Evolutionary conservation across 2,329 filamentous ascomycete species (phyloP).

Genomic region (Colletotrichum sp.): DNA sequence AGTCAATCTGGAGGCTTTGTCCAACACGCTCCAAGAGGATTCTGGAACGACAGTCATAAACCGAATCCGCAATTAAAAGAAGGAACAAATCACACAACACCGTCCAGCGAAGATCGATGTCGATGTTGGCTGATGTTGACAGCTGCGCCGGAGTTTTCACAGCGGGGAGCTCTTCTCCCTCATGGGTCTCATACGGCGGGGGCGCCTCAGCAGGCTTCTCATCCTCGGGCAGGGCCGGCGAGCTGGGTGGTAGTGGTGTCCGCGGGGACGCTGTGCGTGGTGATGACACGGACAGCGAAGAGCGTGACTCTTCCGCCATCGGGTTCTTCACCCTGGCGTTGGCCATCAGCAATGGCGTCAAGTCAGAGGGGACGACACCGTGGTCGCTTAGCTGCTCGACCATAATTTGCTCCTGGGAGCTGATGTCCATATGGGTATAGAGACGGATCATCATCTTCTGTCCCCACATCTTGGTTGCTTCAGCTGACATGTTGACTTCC

Average conservation of each 20-base stretch:
- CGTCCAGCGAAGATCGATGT: conserved; percentile 97
- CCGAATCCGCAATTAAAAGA: conserved; percentile 92
- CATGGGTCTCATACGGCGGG: conserved; percentile 67
- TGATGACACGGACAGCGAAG: conserved; percentile 1
- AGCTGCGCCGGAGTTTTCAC: conserved; percentile 85
- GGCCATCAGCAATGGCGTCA: conserved; percentile 86
- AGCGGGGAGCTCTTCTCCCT: conserved; percentile 75
- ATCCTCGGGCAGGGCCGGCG: conserved; percentile 33
- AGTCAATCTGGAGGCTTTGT: conserved; percentile 78
- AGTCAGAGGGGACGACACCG: conserved; percentile 82
- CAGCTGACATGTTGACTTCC: conserved; percentile 69
- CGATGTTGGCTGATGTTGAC: conserved; percentile 81
- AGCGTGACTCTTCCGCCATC: conserved; percentile 61
- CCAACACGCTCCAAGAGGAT: conserved; percentile 84
- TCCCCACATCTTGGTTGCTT: conserved; percentile 92
- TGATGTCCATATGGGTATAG: conserved; percentile 97
- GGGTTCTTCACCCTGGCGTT: conserved; percentile 95
- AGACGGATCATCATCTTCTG: conserved; percentile 98
- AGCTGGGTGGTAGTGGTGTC: conserved; percentile 22
- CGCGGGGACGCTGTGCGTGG: not conserved
- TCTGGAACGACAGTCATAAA: conserved; percentile 89
- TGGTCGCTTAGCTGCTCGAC: conserved; percentile 96
- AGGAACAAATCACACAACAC: conserved; percentile 95
- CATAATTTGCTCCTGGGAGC: conserved; percentile 91
- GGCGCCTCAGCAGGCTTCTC: conserved; percentile 57